Evolutionary conservation across 805 yeast genomes (phyloP).

Genomic region (Teunomyces pallodes): DNA sequence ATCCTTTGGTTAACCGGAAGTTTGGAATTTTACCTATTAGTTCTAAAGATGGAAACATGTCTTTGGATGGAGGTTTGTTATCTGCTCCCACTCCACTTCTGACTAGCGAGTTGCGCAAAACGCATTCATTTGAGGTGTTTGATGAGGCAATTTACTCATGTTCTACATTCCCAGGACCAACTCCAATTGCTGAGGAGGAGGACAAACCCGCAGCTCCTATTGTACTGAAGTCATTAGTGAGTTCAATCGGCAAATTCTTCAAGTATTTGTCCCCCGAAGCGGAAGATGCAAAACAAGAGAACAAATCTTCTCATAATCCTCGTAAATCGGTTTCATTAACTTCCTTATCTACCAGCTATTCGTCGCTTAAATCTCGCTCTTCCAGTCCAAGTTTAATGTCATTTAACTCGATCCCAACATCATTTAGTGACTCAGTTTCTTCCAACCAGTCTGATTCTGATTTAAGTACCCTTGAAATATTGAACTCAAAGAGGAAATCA

Average conservation of each 20-base stretch:
- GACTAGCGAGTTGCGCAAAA: slow-evolving; percentile 41
- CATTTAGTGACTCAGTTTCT: slow-evolving; percentile 33
- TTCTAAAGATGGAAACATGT: slow-evolving; percentile 16
- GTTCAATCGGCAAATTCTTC: slow-evolving; percentile 35
- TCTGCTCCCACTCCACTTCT: slow-evolving; percentile 16
- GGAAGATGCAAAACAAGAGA: background rate
- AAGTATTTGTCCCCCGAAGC: slow-evolving; percentile 36
- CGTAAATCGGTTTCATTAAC: slow-evolving; percentile 33
- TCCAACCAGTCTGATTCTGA: slow-evolving; percentile 35
- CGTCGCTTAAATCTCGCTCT: slow-evolving; percentile 29
- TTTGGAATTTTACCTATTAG: slow-evolving; percentile 41
- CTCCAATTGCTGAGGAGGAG: background rate
- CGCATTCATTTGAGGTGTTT: slow-evolving; percentile 61
- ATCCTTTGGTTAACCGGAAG: slow-evolving; percentile 47
- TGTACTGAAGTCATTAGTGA: slow-evolving; percentile 22
- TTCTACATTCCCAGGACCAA: slow-evolving; percentile 19
- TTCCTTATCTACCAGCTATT: slow-evolving; percentile 33
- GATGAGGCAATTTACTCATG: slow-evolving; percentile 61
- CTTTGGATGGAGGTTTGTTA: slow-evolving; percentile 14
- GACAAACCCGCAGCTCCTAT: background rate
- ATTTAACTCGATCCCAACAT: slow-evolving; percentile 34
- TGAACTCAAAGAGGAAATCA: slow-evolving; percentile 14
- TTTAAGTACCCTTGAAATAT: slow-evolving; percentile 7
- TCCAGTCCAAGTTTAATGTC: slow-evolving; percentile 41
- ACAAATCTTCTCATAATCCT: background rate